These are phyloP conservation scores for Chloromonas sp. DNA, from an alignment of 163 green algal genomes.

Conservation along the genomic window DNA sequence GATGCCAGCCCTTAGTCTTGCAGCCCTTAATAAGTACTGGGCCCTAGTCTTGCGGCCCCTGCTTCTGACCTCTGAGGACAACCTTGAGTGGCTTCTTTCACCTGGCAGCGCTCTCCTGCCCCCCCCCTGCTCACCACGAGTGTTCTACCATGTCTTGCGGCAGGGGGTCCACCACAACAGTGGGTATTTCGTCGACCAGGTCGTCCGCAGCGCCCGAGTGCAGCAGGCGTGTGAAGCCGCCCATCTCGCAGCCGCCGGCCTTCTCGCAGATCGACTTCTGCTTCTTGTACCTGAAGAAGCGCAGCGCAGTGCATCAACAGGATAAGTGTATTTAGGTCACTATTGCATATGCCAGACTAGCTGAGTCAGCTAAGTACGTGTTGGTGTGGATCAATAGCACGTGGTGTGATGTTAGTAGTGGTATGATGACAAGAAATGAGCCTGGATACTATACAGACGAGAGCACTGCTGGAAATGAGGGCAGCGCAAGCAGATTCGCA, in stretches of 20 bases:
- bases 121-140: constrained; percentile 18
- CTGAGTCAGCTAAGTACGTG: not conserved
- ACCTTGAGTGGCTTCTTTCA: too few species aligned
- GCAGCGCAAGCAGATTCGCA: too few species aligned
- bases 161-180: constrained; percentile 76
- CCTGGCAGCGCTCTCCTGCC: not conserved
- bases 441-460: too few species aligned
- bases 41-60: too few species aligned
- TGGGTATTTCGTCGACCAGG: constrained; percentile 86
- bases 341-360: not conserved
- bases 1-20: too few species aligned
- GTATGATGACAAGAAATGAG: not conserved
- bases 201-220: constrained; percentile 81
- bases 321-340: not conserved
- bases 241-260: constrained; percentile 53
- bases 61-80: too few species aligned
- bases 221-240: constrained; percentile 82
- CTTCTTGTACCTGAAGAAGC: constrained; percentile 50
- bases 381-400: not conserved
- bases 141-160: constrained; percentile 51
- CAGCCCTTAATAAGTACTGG: too few species aligned
- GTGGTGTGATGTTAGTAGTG: not conserved
- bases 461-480: too few species aligned
- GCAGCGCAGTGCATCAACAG: not conserved
- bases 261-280: constrained; percentile 54